A percentile compares a stretch with the other conserved stretches of the same genome.
These are phyloP conservation scores for Candida nitratophila DNA, from an alignment of 805 yeast species.

Conservation along the genomic window DNA sequence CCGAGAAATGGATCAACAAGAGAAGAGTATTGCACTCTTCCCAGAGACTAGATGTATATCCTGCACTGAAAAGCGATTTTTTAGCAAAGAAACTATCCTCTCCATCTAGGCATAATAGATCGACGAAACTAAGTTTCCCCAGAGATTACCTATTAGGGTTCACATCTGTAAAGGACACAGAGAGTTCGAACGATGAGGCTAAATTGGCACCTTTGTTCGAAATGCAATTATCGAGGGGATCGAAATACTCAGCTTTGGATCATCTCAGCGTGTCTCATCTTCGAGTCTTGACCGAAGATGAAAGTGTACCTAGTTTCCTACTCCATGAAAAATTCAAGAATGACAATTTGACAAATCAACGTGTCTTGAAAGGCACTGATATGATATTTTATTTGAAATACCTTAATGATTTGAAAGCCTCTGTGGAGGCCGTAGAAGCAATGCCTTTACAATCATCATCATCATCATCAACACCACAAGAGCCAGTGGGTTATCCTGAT, in stretches of 20 bases:
- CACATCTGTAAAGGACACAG: conserved; percentile 13
- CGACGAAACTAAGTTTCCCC: conserved; percentile 31
- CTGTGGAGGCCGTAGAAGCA: too few relatives aligned
- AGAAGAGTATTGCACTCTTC: conserved; percentile 4
- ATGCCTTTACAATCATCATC: too few relatives aligned
- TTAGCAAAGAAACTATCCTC: conserved; percentile 34
- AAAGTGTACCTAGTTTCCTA: neutral
- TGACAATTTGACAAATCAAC: neutral
- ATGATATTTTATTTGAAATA: neutral
- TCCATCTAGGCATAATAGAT: conserved; percentile 34
- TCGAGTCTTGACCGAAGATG: neutral
- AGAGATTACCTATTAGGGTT: conserved; percentile 30
- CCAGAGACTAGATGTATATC: conserved; percentile 15
- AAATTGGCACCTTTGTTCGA: neutral
- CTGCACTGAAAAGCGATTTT: conserved; percentile 23
- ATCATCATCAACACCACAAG: too few relatives aligned
- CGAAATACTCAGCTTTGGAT: conserved; percentile 4
- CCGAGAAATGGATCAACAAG: conserved; percentile 17
- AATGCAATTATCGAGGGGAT: neutral
- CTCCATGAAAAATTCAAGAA: neutral
- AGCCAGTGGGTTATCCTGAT: too few relatives aligned
- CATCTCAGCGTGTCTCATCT: neutral
- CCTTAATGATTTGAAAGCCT: neutral
- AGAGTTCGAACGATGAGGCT: conserved; percentile 6
- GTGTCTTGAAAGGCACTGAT: neutral